phyloP scores from a whole-genome alignment of 1,284 basidiomycete species.

The Ustilago curta region DNA sequence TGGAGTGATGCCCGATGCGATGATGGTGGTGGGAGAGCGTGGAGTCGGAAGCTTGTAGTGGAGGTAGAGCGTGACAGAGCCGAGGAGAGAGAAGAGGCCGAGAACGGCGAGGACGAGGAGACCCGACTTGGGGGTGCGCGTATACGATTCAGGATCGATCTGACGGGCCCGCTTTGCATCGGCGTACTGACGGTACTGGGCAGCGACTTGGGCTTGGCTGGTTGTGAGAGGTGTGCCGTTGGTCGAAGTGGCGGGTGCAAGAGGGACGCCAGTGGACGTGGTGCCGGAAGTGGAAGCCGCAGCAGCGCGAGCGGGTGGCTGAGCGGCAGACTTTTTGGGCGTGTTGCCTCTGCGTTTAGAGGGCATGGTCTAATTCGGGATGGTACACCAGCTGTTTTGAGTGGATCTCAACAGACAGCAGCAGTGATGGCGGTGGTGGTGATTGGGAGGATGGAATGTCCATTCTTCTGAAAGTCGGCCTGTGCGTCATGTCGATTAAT shows the following conservation, averaged over 20 bases:
- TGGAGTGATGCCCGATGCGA: slow-evolving; percentile 38
- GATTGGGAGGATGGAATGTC: slow-evolving; percentile 5
- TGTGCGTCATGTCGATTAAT: neutral
- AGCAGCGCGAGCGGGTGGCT: neutral
- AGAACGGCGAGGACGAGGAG: slow-evolving; percentile 38
- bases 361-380: slow-evolving; percentile 25
- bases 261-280: slow-evolving; percentile 15
- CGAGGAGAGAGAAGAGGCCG: slow-evolving; percentile 40
- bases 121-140: slow-evolving; percentile 45
- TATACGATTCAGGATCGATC: slow-evolving; percentile 42
- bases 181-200: slow-evolving; percentile 25
- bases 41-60: slow-evolving; percentile 67
- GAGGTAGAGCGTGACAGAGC: slow-evolving; percentile 45
- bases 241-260: slow-evolving; percentile 8
- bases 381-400: slow-evolving; percentile 6
- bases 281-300: slow-evolving; percentile 11
- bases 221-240: slow-evolving; percentile 22
- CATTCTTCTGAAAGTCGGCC: slow-evolving; percentile 5
- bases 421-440: slow-evolving; percentile 5
- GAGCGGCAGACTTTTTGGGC: slow-evolving; percentile 36
- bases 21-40: slow-evolving; percentile 34
- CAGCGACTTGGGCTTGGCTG: slow-evolving; percentile 12
- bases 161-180: slow-evolving; percentile 30
- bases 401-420: neutral
- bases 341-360: slow-evolving; percentile 34